Evolutionary conservation across 176 grass and related monocot genomes (phyloP).

Genomic region (Saccharum spontaneum): DNA sequence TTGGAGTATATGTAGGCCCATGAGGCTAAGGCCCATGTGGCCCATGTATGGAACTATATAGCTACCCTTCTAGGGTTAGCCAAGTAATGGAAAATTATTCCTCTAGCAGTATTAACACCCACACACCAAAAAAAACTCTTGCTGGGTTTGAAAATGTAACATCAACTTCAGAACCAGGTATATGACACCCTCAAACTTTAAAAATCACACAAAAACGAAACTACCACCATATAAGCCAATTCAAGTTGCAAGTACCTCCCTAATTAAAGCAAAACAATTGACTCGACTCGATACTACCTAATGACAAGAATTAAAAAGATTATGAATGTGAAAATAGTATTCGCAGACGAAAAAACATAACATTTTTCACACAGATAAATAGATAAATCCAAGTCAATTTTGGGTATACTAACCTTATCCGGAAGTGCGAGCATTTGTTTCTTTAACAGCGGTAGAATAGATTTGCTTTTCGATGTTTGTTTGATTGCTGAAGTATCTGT

Average conservation of each 20-base stretch:
- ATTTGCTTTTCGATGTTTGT: conserved; percentile 61
- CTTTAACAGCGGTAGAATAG: conserved; percentile 62
- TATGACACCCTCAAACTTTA: neutral
- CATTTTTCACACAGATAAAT: conserved; percentile 12
- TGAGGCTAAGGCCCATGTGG: too few species aligned
- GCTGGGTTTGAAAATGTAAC: neutral
- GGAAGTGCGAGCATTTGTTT: conserved; percentile 81
- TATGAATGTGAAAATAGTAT: conserved; percentile 13
- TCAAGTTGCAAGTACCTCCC: too few species aligned
- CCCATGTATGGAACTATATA: too few species aligned
- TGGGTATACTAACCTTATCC: conserved; percentile 80
- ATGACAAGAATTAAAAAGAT: conserved; percentile 13
- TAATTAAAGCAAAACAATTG: too few species aligned
- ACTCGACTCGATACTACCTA: neutral
- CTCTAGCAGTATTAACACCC: too few species aligned
- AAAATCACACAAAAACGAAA: neutral
- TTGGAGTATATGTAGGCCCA: too few species aligned
- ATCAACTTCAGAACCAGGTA: neutral
- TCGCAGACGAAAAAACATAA: neutral
- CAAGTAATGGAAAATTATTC: too few species aligned
- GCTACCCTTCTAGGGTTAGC: too few species aligned
- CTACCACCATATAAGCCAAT: neutral
- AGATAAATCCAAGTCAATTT: neutral
- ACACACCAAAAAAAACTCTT: neutral
- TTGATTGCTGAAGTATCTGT: conserved; percentile 39